Conservation (phyloP, 148 eudicot genomes). For the Fagopyrum homotropicum region DNA sequence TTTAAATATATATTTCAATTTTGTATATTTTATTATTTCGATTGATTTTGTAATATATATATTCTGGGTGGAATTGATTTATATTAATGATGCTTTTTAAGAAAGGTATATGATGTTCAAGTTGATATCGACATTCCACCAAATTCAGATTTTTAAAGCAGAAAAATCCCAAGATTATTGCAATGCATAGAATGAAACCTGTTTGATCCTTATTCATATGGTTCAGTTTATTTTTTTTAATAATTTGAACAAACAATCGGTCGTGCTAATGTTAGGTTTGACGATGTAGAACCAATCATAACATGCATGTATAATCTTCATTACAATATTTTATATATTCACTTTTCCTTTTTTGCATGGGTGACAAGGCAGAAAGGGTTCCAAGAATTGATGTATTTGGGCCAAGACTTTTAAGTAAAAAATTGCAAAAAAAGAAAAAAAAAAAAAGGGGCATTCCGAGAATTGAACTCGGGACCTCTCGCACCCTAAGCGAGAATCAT, state of each 20-base stretch:
- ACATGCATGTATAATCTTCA: background rate
- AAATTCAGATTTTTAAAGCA: background rate
- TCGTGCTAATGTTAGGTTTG: constrained; percentile 12
- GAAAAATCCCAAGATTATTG: background rate
- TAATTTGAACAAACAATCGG: background rate
- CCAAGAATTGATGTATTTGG: background rate
- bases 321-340: background rate
- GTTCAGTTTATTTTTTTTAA: background rate
- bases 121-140: constrained; percentile 10
- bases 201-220: background rate
- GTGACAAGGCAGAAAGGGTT: background rate
- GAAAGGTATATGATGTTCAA: background rate
- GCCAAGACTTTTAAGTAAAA: background rate
- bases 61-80: background rate
- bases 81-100: background rate
- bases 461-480: constrained; percentile 43
- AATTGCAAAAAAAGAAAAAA: background rate
- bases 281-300: background rate
- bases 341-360: background rate
- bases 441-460: constrained; percentile 27
- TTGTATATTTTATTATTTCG: background rate
- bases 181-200: constrained; percentile 7
- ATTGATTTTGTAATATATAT: background rate
- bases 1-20: too few species aligned
- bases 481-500: constrained; percentile 73